A percentile compares a stretch with the other conserved stretches of the same genome.
Evolutionary conservation across 2,329 filamentous ascomycete genomes (phyloP).

Genomic region (Colletotrichum abscissum): DNA sequence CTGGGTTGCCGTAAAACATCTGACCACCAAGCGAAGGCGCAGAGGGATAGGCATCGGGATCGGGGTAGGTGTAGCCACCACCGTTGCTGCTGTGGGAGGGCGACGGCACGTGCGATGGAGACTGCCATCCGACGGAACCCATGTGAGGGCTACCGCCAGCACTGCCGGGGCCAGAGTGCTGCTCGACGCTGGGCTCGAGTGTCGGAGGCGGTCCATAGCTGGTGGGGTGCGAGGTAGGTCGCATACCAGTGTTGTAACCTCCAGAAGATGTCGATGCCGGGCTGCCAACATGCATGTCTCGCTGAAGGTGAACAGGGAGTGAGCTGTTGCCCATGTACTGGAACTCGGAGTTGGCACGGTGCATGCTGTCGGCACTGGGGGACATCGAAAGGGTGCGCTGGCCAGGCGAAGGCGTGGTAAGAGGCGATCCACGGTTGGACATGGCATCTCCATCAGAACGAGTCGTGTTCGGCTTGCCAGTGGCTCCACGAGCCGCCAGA

Average conservation of each 20-base stretch:
- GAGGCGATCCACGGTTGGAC: conserved; percentile 78
- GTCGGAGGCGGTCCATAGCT: conserved; percentile 86
- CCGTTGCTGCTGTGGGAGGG: conserved; percentile 70
- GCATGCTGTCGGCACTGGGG: conserved; percentile 76
- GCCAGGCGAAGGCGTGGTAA: conserved; percentile 86
- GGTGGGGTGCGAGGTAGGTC: conserved; percentile 87
- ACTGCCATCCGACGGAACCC: conserved; percentile 84
- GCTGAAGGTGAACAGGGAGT: conserved; percentile 84
- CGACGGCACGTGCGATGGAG: conserved; percentile 79
- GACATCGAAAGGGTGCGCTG: conserved; percentile 84
- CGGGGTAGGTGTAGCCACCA: conserved; percentile 81
- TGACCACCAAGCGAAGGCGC: conserved; percentile 68
- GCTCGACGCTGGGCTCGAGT: conserved; percentile 86
- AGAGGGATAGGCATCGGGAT: conserved; percentile 79
- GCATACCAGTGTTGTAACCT: conserved; percentile 66
- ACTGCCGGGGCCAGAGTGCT: conserved; percentile 74
- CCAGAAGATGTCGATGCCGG: conserved; percentile 75
- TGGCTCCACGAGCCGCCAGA: conserved; percentile 67
- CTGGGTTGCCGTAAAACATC: conserved; percentile 78
- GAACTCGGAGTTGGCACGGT: conserved; percentile 73
- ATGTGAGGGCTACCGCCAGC: conserved; percentile 90
- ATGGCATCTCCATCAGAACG: conserved; percentile 78
- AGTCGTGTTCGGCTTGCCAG: conserved; percentile 55
- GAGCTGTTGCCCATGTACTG: conserved; percentile 82
- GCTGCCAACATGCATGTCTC: conserved; percentile 77